Base-by-base conservation (phyloP, 768 basidiomycete genomes). In the Strobilomyces confusus region DNA sequence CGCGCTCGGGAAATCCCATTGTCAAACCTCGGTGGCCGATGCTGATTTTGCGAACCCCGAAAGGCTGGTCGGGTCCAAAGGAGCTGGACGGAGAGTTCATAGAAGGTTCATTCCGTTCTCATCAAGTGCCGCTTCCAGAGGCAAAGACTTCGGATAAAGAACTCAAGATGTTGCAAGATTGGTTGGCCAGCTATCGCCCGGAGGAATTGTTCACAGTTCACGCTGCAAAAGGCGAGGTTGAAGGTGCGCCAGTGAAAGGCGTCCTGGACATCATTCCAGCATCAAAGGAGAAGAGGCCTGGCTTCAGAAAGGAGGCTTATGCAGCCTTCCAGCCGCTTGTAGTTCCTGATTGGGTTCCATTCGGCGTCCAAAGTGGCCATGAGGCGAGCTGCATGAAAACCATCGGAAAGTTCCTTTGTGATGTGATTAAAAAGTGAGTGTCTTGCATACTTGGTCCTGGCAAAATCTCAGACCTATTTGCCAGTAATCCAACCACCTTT, bases 11-110 rank as follows among this genome's bases (percentile, higher is more conserved):
- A 2, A 79, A 84, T 3, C 84, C 92, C 15, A 82, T 91, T 57
- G 75, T 83, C 48, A 94, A 94, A 73, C 93, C 93, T n/a, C 80
- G 89, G 40, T 95, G 90, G 90, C 93, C 93, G 4, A 79, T 94
- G 65, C 74, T 97, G 57, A 80, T 94, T 62, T 77, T 95, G 42
- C 82, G 92, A 41, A 90, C 90, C 1, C 91, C 92, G 11, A 95
- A 95, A 71, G 82, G 91, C 23, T 83, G 80, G 75, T 76, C 83
- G 7, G 86, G 87, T 5, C 89, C 90, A 2, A 83, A 83, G 58
- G 58, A 71, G 20, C 65, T 88, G 26, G 76, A 81, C 48, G 88
- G 83, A n/a, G 80, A 88, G 55, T 80, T 79, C 52, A 79, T 93
- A 48, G 89, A 90, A 63, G 88, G 87, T 42, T 89, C 86, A 20